Percentiles rank a stretch among this genome's conserved stretches.
Evolutionary conservation across 2,329 filamentous ascomycete species (phyloP).

Genomic region (Xenoacremonium recifei): DNA sequence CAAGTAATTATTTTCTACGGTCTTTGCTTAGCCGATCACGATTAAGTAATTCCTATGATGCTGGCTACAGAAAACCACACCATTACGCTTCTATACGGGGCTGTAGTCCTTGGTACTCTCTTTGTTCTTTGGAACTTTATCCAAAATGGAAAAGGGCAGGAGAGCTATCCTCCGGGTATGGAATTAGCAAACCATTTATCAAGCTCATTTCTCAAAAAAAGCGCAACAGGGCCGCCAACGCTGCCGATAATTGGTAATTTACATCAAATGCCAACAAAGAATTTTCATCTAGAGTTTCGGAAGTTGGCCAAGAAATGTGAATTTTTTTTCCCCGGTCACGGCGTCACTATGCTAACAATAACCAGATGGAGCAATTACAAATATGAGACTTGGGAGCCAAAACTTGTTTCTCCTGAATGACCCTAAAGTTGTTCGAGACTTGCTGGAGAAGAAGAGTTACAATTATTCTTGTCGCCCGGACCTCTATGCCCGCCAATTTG

Average conservation of each 20-base stretch:
- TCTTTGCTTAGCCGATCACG: too few relatives aligned
- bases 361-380: conserved; percentile 5
- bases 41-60: too few relatives aligned
- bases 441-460: conserved; percentile 4
- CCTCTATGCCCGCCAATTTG: conserved; percentile 5
- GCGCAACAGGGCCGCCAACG: conserved; percentile 6
- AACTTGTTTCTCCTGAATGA: conserved; percentile 4
- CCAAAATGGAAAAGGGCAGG: too few relatives aligned
- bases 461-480: conserved; percentile 5
- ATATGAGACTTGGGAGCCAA: conserved; percentile 4
- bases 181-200: too few relatives aligned
- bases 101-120: too few relatives aligned
- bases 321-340: neutral
- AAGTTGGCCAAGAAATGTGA: conserved; percentile 2
- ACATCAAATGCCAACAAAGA: conserved; percentile 4
- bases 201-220: too few relatives aligned
- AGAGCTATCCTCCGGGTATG: too few relatives aligned
- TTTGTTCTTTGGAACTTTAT: too few relatives aligned
- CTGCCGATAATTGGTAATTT: conserved; percentile 6
- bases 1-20: too few relatives aligned
- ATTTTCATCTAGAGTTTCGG: conserved; percentile 4
- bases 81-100: too few relatives aligned
- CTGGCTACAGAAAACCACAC: too few relatives aligned
- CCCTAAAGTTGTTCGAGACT: conserved; percentile 3
- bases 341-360: neutral